phyloP scores from a whole-genome alignment of 106 monocot species.

The Acorus gramineus region DNA sequence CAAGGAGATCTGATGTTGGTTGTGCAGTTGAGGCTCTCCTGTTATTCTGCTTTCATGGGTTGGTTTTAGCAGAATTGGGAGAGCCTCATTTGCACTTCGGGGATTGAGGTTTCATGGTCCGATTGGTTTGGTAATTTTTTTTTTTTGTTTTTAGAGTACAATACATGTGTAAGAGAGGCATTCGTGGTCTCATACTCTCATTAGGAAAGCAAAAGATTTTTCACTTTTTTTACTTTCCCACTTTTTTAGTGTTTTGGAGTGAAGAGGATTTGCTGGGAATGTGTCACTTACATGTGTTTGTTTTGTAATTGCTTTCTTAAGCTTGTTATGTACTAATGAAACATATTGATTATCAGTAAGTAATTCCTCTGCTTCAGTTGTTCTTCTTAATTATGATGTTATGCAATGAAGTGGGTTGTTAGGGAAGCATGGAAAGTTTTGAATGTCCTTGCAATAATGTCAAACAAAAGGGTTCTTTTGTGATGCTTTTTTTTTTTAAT shows the following conservation, averaged over 20 bases:
- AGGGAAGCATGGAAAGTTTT: too few species aligned
- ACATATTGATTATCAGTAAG: too few species aligned
- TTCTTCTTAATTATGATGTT: too few species aligned
- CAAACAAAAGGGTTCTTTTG: too few species aligned
- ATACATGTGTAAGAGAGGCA: conserved; percentile 37
- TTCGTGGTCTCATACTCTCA: conserved; percentile 22
- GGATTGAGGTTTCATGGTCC: conserved; percentile 34
- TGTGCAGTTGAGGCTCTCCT: neutral
- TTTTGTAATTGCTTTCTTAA: neutral
- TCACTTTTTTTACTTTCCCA: too few species aligned
- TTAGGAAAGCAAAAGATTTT: neutral
- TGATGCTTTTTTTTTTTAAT: too few species aligned
- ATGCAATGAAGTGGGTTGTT: too few species aligned
- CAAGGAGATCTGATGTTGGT: too few species aligned
- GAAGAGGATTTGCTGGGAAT: conserved; percentile 22
- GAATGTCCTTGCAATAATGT: too few species aligned
- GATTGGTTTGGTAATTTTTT: conserved; percentile 2
- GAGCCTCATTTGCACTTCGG: conserved; percentile 6
- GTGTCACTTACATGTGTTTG: conserved; percentile 30
- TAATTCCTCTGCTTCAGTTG: too few species aligned
- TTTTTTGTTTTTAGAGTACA: neutral
- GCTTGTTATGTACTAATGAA: too few species aligned
- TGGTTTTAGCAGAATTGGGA: neutral
- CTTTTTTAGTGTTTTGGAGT: neutral
- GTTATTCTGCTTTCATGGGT: neutral